Evolutionary conservation across 2,329 filamentous ascomycete genomes (phyloP), one percentile per base, ranked within the genome.

Genomic region (Claviceps pusilla): DNA sequence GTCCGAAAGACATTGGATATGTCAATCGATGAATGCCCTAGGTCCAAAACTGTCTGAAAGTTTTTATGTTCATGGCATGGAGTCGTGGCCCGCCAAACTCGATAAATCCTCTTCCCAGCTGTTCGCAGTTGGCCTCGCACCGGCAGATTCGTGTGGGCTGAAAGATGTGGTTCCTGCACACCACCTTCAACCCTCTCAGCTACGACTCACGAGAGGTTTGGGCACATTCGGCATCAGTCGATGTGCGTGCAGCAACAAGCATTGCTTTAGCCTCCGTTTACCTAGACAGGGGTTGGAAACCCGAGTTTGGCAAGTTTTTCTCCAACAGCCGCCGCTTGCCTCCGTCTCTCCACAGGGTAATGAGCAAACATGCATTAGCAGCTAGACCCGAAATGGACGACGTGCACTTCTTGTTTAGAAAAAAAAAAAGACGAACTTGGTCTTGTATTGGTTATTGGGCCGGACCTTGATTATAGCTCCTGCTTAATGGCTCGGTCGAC

Each of bases 111-210:
- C 37, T 16, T 41, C 12, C 12, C 4, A 16, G 4, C 7, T 41
- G 35, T 46, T 48, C 39, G 33, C 51, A 42, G 50, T 5, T 53
- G 33, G 42, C 41, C 48, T 39, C 35, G 33, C 48, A 35, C 39
- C 29, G 37, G 33, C 28, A 14, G 45, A 49, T 53, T 53, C 64
- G 64, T 66, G 63, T 66, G 64, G 58, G 58, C 24, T 50, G 16
- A 47, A 54, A 50, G 49, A 42, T 53, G 64, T 65, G 62, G 63
- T 59, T 59, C 61, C 59, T 55, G 57, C 63, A 63, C 64, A 66
- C 64, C 64, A 60, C 59, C 62, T 49, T n/a, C 39, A 35, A 47
- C 47, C 52, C 55, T 51, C 48, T 50, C 33, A 51, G 56, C 58
- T 57, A 58, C 57, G 56, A 24, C 24, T 24, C 24, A 24, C 24